Percentiles rank a stretch among this genome's conserved stretches.
Evolutionary conservation across 1,284 basidiomycete species (phyloP).

Genomic region (Ustilago shanxiensis): DNA sequence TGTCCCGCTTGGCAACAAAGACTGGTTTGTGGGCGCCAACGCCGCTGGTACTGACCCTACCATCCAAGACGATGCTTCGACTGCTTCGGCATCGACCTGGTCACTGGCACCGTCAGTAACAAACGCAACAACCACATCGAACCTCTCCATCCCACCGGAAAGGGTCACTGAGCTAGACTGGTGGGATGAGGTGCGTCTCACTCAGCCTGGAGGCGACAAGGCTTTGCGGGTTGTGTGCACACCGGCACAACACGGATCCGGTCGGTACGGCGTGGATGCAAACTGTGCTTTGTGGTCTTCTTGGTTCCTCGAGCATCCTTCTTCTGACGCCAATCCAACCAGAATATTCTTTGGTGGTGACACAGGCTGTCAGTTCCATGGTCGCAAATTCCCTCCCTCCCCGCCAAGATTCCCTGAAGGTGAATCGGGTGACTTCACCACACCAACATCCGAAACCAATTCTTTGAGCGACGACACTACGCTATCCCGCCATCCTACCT

Average conservation of each 20-base stretch:
- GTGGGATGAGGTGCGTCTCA: conserved; percentile 62
- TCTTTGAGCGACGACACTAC: conserved; percentile 15
- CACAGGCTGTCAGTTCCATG: conserved; percentile 65
- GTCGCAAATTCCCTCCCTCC: conserved; percentile 34
- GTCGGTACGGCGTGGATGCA: conserved; percentile 57
- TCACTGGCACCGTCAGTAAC: conserved; percentile 19
- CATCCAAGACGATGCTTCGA: conserved; percentile 2
- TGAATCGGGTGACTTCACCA: neutral
- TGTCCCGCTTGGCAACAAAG: conserved; percentile 65
- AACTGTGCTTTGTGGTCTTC: conserved; percentile 60
- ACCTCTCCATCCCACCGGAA: conserved; percentile 47
- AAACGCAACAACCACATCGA: conserved; percentile 28
- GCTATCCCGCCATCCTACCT: conserved; percentile 10
- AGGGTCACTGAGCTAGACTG: conserved; percentile 64
- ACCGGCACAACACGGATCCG: conserved; percentile 67
- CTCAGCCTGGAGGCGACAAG: conserved; percentile 2
- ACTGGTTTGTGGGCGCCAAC: conserved; percentile 52
- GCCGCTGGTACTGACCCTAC: neutral
- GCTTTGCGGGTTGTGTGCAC: conserved; percentile 54
- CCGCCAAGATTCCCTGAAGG: conserved; percentile 23
- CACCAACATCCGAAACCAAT: conserved; percentile 6
- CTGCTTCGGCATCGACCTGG: conserved; percentile 20
- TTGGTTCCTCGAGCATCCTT: conserved; percentile 59
- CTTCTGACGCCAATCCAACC: neutral
- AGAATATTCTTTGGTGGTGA: conserved; percentile 66